phyloP scores from a whole-genome alignment of 495 filamentous ascomycete genomes.

The Entonaema liquescens region DNA sequence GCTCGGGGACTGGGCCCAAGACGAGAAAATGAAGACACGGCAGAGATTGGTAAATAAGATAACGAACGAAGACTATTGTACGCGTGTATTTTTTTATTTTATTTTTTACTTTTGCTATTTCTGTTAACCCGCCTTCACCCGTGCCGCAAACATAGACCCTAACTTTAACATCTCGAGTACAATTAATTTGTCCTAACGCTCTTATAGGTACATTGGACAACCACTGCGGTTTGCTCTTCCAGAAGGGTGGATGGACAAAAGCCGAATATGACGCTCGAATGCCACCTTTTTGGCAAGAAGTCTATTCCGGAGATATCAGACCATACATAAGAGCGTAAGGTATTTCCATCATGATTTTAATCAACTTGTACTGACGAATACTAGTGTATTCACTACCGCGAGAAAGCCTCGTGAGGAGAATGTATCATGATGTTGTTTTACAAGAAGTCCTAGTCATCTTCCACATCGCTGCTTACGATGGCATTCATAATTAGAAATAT shows the following conservation, averaged over 20 bases:
- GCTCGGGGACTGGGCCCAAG: constrained; percentile 42
- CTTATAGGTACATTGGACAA: constrained; percentile 22
- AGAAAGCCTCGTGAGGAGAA: constrained; percentile 39
- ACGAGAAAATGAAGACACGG: constrained; percentile 40
- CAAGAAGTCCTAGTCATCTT: neutral
- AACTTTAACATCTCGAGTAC: neutral
- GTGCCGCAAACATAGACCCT: neutral
- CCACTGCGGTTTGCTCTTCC: constrained; percentile 40
- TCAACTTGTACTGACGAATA: neutral
- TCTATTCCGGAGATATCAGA: constrained; percentile 14
- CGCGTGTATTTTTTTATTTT: neutral
- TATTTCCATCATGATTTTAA: neutral
- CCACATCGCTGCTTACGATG: neutral
- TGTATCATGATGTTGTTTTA: constrained; percentile 5
- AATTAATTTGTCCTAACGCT: constrained; percentile 11
- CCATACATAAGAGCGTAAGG: constrained; percentile 45
- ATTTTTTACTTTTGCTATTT: neutral
- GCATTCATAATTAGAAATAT: neutral
- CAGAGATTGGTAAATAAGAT: constrained; percentile 39
- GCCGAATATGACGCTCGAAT: constrained; percentile 35
- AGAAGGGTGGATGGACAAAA: constrained; percentile 40
- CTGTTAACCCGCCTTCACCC: neutral
- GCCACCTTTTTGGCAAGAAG: constrained; percentile 35
- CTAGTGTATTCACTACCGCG: constrained; percentile 43
- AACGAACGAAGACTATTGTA: constrained; percentile 39